These are phyloP conservation scores for Thermomyces lanuginosus DNA, from an alignment of 2,329 filamentous ascomycete genomes.

Conservation along the genomic window DNA sequence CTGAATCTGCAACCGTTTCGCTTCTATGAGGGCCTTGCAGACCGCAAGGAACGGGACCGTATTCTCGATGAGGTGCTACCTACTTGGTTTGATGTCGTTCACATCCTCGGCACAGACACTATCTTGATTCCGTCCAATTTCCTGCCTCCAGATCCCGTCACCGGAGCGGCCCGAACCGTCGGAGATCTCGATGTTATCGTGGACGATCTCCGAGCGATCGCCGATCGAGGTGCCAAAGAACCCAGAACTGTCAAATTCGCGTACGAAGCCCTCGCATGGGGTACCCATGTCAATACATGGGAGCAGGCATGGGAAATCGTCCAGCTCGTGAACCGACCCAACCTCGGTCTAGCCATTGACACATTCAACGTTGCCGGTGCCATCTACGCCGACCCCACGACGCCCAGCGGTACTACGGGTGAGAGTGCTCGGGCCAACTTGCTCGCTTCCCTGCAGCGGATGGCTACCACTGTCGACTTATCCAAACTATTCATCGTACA, in stretches of 20 bases:
- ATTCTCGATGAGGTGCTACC: conserved; percentile 45
- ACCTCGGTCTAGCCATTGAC: conserved; percentile 61
- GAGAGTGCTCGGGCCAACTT: conserved; percentile 41
- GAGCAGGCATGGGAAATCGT: conserved; percentile 55
- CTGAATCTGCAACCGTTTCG: conserved; percentile 53
- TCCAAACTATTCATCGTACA: conserved; percentile 58
- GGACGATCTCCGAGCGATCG: conserved; percentile 45
- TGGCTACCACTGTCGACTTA: conserved; percentile 40
- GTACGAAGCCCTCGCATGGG: conserved; percentile 57
- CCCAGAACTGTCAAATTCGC: conserved; percentile 47
- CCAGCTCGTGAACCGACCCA: conserved; percentile 44
- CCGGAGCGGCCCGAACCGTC: conserved; percentile 23
- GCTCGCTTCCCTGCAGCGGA: conserved; percentile 34
- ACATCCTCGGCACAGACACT: conserved; percentile 42
- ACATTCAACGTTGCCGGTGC: conserved; percentile 60
- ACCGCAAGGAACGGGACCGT: conserved; percentile 38
- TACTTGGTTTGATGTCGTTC: conserved; percentile 51
- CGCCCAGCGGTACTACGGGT: conserved; percentile 20
- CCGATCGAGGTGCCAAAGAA: conserved; percentile 46
- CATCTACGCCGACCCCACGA: conserved; percentile 51
- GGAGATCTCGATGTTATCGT: conserved; percentile 40
- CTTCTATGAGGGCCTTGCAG: conserved; percentile 53
- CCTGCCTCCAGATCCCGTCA: conserved; percentile 31
- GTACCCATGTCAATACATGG: conserved; percentile 53
- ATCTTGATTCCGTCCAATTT: conserved; percentile 56